phyloP scores from a whole-genome alignment of 1,284 basidiomycete genomes.

The Inonotus hispidus region DNA sequence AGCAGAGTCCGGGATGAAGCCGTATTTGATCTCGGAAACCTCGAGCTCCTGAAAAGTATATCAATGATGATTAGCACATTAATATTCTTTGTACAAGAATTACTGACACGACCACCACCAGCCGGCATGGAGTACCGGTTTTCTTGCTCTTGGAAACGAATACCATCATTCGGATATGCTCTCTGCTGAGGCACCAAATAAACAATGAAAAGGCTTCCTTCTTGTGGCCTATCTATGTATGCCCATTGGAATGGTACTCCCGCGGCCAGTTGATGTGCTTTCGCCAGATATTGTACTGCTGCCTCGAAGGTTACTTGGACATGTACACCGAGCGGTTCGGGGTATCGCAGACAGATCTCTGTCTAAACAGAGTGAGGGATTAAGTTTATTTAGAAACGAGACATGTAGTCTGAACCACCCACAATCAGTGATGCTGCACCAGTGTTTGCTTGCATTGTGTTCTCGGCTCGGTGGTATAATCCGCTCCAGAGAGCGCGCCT shows the following conservation, averaged over 20 bases:
- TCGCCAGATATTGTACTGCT: conserved; percentile 53
- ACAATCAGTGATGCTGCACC: not conserved
- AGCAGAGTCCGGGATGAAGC: conserved; percentile 60
- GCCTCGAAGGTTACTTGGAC: conserved; percentile 48
- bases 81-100: not conserved
- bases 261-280: conserved; percentile 48
- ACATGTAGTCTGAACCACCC: not conserved
- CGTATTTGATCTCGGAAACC: conserved; percentile 62
- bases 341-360: conserved; percentile 51
- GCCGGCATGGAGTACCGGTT: conserved; percentile 48
- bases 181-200: conserved; percentile 47
- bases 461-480: too few species aligned
- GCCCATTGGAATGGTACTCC: conserved; percentile 60
- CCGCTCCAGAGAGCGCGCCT: too few species aligned
- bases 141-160: conserved; percentile 67
- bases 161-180: conserved; percentile 63
- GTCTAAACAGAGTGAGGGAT: not conserved
- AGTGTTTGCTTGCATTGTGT: conserved; percentile 2
- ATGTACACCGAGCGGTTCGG: conserved; percentile 55
- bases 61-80: not conserved
- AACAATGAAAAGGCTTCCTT: conserved; percentile 59
- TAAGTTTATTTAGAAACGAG: not conserved
- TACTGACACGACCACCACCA: conserved; percentile 44
- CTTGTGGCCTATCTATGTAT: conserved; percentile 68
- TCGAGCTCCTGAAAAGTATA: conserved; percentile 58